Evolutionary conservation across 495 filamentous ascomycete species (phyloP), one percentile per base, ranked within the genome.

Genomic region (Cercophora newfieldiana): DNA sequence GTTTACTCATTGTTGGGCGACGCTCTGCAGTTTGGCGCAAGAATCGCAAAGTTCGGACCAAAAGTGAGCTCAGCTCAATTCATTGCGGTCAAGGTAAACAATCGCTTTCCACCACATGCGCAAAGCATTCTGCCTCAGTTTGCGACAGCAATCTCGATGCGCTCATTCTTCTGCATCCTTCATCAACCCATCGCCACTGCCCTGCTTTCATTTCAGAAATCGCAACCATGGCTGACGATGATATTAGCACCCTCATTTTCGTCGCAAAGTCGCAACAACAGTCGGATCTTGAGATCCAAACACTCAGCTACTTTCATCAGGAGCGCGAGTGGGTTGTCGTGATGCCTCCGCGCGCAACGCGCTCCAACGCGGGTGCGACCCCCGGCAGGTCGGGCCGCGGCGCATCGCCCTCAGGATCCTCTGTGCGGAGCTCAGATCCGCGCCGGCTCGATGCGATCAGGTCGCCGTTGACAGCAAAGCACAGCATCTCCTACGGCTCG

Each of bases 401-500:
- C 57, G 19, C 21, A 14, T 31, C 68, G 19, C 30, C 58, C 19
- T 19, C 37, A 37, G 64, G n/a, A 21, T 30, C 63, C 14, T 49
- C 64, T 19, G 33, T 31, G 28, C 44, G 29, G 31, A 25, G 51
- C 18, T 47, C 14, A 18, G 50, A 33, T 55, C 26, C 24, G 22
- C 14, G 26, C 30, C 24, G 30, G 55, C 44, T 57, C 31, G 14
- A 62, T 2, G 18, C 18, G 7, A 50, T 59, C 22, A 69, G 70
- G 26, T 61, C 68, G 12, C 48, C 67, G 0, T 51, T 74, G 21
- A 66, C 67, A 0, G 61, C 72, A 57, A 75, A 70, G 63, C 71
- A 73, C 64, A 77, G 75, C 66, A 69, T 66, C 12, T 69, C 72
- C 0, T 77, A 77, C 61, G 75, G 75, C 57, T 74, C 75, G 3